Percentiles rank a stretch among this genome's conserved stretches.
phyloP scores from a whole-genome alignment of 2,329 filamentous ascomycete species.

The Capronia americana region DNA sequence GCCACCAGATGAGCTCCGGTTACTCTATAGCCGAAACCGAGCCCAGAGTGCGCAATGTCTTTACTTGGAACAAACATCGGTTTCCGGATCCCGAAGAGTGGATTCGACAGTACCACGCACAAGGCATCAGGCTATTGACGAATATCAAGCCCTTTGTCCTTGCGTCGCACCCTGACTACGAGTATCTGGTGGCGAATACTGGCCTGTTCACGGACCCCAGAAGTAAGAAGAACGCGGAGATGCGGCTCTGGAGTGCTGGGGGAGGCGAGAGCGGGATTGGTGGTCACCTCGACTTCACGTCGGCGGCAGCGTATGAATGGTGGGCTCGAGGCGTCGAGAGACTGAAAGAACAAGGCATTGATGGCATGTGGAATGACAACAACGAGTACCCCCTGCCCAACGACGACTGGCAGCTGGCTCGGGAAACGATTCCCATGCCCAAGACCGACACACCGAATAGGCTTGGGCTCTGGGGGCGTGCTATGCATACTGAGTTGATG shows the following conservation, averaged over 20 bases:
- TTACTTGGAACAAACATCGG: slow-evolving; percentile 72
- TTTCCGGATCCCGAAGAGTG: slow-evolving; percentile 73
- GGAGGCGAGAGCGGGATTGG: slow-evolving; percentile 73
- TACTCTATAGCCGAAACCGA: slow-evolving; percentile 72
- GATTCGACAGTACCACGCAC: slow-evolving; percentile 65
- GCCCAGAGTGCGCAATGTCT: slow-evolving; percentile 74
- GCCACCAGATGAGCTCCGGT: slow-evolving; percentile 74
- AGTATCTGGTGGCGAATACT: slow-evolving; percentile 62
- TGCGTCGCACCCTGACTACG: slow-evolving; percentile 69
- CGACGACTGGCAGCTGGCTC: slow-evolving; percentile 69
- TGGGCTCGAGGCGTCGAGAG: slow-evolving; percentile 72
- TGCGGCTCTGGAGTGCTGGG: slow-evolving; percentile 74
- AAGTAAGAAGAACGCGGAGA: slow-evolving; percentile 60
- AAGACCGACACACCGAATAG: slow-evolving; percentile 52
- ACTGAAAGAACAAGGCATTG: slow-evolving; percentile 68
- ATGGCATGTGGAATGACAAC: slow-evolving; percentile 81
- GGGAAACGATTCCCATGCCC: slow-evolving; percentile 51
- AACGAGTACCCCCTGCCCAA: slow-evolving; percentile 74
- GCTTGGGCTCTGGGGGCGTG: slow-evolving; percentile 73
- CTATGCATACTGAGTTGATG: slow-evolving; percentile 73
- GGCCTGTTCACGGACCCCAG: slow-evolving; percentile 69
- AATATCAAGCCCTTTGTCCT: slow-evolving; percentile 78
- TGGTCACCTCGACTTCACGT: slow-evolving; percentile 76
- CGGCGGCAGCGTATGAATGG: slow-evolving; percentile 69
- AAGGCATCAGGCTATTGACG: slow-evolving; percentile 71